Evolutionary conservation across 2,329 filamentous ascomycete species (phyloP), one percentile per base, ranked within the genome.

Genomic region (Paradendryphiella salina): DNA sequence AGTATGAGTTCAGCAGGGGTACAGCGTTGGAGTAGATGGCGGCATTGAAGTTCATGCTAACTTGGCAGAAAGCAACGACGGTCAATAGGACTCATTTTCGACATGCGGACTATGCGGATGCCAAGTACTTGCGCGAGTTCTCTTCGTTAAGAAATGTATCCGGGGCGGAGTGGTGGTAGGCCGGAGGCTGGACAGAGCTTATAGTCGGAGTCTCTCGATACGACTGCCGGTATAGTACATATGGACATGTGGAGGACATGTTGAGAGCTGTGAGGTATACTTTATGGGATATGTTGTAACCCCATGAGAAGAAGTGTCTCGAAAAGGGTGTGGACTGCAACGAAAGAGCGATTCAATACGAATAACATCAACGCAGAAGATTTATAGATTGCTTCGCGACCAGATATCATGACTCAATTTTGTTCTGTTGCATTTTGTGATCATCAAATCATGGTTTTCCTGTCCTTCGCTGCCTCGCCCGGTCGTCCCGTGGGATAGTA

Each of bases 1-100:
- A 61, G 50, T 45, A 74, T 60, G 63, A 88, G 0, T 82, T 75
- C 23, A 83, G 76, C 14, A 74, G 75, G 45, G 52, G 63, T 29
- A 82, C 75, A 1, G 76, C 79, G 52, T 81, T 83, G 32, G 78
- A 77, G 60, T 81, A 83, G 9, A 82, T 72, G 9, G 77, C 79
- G 0, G 80, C 78, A 64, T 83, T 83, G 69, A 81, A 79, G 59
- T 83, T 63, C 46, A 81, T 72, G 13, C 76, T 77, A 2, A 80
- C 77, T 59, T 83, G 81, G 10, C 82, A 78, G 13, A 77, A 64
- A 51, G 81, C 80, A 55, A 83, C 79, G 62, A 81, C 72, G 7
- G 70, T 74, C 23, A 83, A 71, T 40, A 81, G 76, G 45, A 61
- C 70, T 80, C 80, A 82, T 60, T 82, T 82, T 66, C 77, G 78